Evolutionary conservation across 306 rosid genomes (phyloP).

Genomic region (Prunus campanulata): DNA sequence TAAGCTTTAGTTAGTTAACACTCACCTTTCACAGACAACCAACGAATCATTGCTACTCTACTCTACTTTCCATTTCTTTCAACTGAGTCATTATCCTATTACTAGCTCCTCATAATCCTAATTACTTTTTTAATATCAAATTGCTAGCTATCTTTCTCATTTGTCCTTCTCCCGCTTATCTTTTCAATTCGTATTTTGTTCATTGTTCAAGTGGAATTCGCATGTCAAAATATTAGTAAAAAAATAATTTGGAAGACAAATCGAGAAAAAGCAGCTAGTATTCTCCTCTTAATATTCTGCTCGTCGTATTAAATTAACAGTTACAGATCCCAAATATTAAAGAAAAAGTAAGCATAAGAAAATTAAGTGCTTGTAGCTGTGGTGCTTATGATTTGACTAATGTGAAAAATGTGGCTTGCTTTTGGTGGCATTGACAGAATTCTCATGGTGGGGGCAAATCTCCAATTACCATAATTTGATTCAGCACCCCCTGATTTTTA

Average conservation of each 20-base stretch:
- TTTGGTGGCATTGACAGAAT: not conserved
- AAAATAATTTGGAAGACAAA: too few relatives aligned
- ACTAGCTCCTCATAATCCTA: not conserved
- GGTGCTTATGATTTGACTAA: constrained; percentile 8
- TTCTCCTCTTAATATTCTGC: not conserved
- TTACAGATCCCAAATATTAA: too few relatives aligned
- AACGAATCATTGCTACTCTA: constrained; percentile 25
- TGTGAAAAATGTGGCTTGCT: not conserved
- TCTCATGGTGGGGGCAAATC: constrained; percentile 23
- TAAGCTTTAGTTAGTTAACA: constrained; percentile 25
- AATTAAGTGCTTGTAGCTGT: not conserved
- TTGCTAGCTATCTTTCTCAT: too few relatives aligned
- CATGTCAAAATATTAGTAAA: too few relatives aligned
- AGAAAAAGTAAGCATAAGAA: too few relatives aligned
- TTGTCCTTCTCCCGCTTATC: too few relatives aligned
- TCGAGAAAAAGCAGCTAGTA: too few relatives aligned
- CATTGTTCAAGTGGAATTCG: too few relatives aligned
- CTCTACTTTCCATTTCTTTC: constrained; percentile 18
- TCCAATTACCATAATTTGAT: constrained; percentile 22
- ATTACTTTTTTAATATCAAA: not conserved
- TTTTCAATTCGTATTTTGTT: too few relatives aligned
- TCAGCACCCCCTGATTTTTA: not conserved
- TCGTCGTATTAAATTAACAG: not conserved
- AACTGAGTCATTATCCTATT: constrained; percentile 13
- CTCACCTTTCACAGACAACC: constrained; percentile 29